A percentile compares a stretch with the other conserved stretches of the same genome.
phyloP scores from a whole-genome alignment of 352 stramenopile species.

The Phytophthora nicotianae region DNA sequence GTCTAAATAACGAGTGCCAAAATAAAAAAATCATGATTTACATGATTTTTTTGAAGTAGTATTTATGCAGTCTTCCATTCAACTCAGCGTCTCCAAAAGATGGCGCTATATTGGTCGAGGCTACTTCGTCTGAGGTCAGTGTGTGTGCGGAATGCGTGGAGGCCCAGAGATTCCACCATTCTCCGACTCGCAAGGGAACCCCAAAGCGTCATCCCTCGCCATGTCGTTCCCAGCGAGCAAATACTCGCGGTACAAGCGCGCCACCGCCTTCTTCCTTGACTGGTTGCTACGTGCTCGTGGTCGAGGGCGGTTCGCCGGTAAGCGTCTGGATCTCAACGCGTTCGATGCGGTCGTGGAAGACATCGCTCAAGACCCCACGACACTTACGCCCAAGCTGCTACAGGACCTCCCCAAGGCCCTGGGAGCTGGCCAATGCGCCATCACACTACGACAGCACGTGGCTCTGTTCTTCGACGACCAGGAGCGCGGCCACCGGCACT shows the following conservation, averaged over 20 bases:
- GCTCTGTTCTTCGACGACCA: conserved; percentile 14
- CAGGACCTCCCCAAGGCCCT: conserved; percentile 22
- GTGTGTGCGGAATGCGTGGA: too few species aligned
- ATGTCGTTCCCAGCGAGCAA: not conserved
- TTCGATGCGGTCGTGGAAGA: conserved; percentile 5
- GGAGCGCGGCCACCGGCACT: conserved; percentile 6
- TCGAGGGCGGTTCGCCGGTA: not conserved
- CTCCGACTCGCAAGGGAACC: too few species aligned
- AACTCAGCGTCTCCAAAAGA: too few species aligned
- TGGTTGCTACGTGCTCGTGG: not conserved
- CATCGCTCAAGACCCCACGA: conserved; percentile 6
- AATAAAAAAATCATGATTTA: too few species aligned
- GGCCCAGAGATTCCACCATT: too few species aligned
- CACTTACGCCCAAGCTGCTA: conserved; percentile 19
- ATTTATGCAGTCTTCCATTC: too few species aligned
- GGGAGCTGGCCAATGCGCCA: conserved; percentile 18
- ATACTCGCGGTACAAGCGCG: not conserved
- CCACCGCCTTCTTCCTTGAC: not conserved
- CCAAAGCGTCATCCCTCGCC: not conserved
- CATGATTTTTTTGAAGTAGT: too few species aligned
- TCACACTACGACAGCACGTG: conserved; percentile 23
- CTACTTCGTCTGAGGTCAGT: too few species aligned
- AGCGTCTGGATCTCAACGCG: not conserved
- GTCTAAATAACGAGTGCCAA: too few species aligned
- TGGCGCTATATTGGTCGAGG: too few species aligned